phyloP scores from a whole-genome alignment of 306 rosid genomes.

The Urtica urens region DNA sequence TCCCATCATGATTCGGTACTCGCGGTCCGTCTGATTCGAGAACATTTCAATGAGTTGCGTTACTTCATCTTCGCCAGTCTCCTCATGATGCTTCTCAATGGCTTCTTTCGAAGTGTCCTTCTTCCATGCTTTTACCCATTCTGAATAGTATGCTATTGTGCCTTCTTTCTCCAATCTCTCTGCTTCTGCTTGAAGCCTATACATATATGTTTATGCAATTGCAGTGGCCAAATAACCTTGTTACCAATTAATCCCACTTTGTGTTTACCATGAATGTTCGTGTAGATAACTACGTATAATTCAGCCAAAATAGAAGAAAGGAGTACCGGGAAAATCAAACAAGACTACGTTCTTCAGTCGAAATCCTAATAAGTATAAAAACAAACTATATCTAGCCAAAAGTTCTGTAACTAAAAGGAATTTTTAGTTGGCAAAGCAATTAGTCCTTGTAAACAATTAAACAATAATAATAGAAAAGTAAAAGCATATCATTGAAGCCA shows the following conservation, averaged over 20 bases:
- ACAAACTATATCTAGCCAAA: background rate
- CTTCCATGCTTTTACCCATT: slow-evolving; percentile 95
- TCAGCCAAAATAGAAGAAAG: background rate
- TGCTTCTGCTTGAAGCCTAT: slow-evolving; percentile 77
- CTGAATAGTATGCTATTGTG: slow-evolving; percentile 71
- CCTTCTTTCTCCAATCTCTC: slow-evolving; percentile 61
- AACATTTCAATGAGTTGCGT: slow-evolving; percentile 81
- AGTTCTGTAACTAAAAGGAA: slow-evolving; percentile 4
- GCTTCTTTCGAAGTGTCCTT: slow-evolving; percentile 75
- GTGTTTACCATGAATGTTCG: background rate
- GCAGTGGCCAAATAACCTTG: background rate
- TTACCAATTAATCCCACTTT: background rate
- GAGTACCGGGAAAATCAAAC: no score
- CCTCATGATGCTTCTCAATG: slow-evolving; percentile 80
- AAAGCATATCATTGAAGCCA: background rate
- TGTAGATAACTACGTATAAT: background rate
- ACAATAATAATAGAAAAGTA: slow-evolving; percentile 6
- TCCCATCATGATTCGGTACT: slow-evolving; percentile 97
- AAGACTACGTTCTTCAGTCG: no score
- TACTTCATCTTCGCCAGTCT: slow-evolving; percentile 84
- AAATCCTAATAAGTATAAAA: background rate
- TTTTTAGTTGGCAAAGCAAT: slow-evolving; percentile 18
- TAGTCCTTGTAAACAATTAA: background rate
- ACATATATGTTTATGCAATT: slow-evolving; percentile 4
- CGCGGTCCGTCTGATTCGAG: slow-evolving; percentile 68